A percentile compares a stretch with the other conserved stretches of the same genome.
Conservation (phyloP, 1,139 yeast species). For the Hemisphaericaspora xylofermentans region DNA sequence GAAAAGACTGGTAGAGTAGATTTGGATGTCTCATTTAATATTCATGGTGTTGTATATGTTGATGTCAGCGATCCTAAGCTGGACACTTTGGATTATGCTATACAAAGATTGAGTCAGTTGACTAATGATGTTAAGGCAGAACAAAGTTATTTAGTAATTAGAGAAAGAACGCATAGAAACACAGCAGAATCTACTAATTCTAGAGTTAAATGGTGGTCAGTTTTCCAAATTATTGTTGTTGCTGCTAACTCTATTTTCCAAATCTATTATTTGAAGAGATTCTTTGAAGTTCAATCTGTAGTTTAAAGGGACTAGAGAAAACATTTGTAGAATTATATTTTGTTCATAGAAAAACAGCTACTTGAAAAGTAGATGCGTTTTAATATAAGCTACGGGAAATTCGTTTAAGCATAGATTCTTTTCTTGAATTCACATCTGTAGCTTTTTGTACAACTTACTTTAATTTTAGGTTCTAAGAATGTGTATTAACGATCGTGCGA, state of each 20-base stretch:
- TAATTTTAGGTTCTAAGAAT: too few relatives aligned
- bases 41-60: slow-evolving; percentile 87
- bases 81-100: slow-evolving; percentile 83
- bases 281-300: slow-evolving; percentile 90
- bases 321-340: background rate
- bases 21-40: slow-evolving; percentile 92
- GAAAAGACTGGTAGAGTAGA: slow-evolving; percentile 72
- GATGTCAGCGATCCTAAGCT: slow-evolving; percentile 81
- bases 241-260: slow-evolving; percentile 87
- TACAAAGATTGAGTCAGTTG: slow-evolving; percentile 70
- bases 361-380: too few relatives aligned
- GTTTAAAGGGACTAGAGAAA: slow-evolving; percentile 45
- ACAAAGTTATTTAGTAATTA: slow-evolving; percentile 86
- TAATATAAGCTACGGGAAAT: too few relatives aligned
- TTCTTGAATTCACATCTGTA: too few relatives aligned
- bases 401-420: too few relatives aligned
- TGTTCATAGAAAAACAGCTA: background rate
- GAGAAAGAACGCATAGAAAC: slow-evolving; percentile 97
- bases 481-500: too few relatives aligned
- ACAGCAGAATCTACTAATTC: slow-evolving; percentile 97
- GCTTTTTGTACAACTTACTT: too few relatives aligned
- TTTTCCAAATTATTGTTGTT: slow-evolving; percentile 85
- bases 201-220: slow-evolving; percentile 97
- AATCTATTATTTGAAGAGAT: slow-evolving; percentile 88
- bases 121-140: slow-evolving; percentile 89